These are phyloP conservation scores for Erythrophleum fordii DNA, from an alignment of 306 rosid species.

Conservation along the genomic window DNA sequence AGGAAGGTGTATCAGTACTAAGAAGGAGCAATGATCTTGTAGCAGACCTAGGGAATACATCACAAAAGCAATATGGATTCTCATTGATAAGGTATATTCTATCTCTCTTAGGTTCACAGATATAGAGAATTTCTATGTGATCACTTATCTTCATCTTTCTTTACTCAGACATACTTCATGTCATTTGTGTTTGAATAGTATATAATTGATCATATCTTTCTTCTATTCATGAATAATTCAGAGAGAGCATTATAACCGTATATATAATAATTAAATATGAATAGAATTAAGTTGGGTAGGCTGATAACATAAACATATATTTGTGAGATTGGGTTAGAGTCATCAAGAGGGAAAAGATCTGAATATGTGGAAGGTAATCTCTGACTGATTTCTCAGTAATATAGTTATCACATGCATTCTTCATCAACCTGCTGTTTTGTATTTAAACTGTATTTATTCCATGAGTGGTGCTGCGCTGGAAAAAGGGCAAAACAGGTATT, in stretches of 20 bases:
- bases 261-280: not conserved
- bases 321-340: not conserved
- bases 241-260: not conserved
- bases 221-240: conserved; percentile 1
- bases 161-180: conserved; percentile 21
- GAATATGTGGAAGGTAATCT: not conserved
- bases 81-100: conserved; percentile 56
- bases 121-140: conserved; percentile 2
- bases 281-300: not conserved
- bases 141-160: conserved; percentile 33
- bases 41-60: conserved; percentile 47
- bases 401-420: conserved; percentile 4
- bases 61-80: conserved; percentile 48
- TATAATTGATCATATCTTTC: conserved; percentile 32
- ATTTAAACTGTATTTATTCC: conserved; percentile 20
- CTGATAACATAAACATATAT: not conserved
- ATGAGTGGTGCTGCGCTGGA: not conserved
- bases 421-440: conserved; percentile 7
- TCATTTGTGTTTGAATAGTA: conserved; percentile 25
- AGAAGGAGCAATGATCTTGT: conserved; percentile 57
- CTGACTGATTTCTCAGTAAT: not conserved
- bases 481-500: not conserved
- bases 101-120: conserved; percentile 30
- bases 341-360: not conserved
- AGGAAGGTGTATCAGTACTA: conserved; percentile 45